phyloP scores from a whole-genome alignment of 495 filamentous ascomycete species.

The Neurospora tetraspora region DNA sequence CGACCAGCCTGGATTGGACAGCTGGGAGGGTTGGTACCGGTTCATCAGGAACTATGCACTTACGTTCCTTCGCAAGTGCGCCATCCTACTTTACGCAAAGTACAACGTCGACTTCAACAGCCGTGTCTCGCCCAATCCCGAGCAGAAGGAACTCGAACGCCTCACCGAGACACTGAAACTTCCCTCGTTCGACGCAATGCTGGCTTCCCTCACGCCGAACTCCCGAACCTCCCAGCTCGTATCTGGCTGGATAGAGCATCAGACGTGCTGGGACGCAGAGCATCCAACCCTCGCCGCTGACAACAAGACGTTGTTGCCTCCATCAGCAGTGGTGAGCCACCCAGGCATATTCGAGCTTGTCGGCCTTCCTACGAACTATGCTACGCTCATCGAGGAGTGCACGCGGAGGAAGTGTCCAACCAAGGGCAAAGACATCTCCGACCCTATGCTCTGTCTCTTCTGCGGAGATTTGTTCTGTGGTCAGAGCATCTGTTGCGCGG shows the following conservation, averaged over 20 bases:
- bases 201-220: conserved; percentile 37
- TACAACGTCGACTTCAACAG: conserved; percentile 81
- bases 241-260: conserved; percentile 71
- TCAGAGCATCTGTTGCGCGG: conserved; percentile 83
- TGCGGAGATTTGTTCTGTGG: conserved; percentile 94
- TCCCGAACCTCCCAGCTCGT: conserved; percentile 37
- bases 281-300: conserved; percentile 2
- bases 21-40: conserved; percentile 29
- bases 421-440: conserved; percentile 78
- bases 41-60: conserved; percentile 70
- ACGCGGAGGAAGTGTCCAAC: conserved; percentile 78
- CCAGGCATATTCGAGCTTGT: conserved; percentile 90
- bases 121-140: conserved; percentile 53
- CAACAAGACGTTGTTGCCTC: conserved; percentile 11
- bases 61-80: conserved; percentile 79
- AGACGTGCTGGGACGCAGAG: conserved; percentile 18
- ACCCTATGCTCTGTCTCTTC: conserved; percentile 87
- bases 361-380: conserved; percentile 82
- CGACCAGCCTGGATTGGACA: conserved; percentile 32
- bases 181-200: conserved; percentile 71
- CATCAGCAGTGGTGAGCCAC: conserved; percentile 53
- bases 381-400: conserved; percentile 85
- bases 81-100: conserved; percentile 75
- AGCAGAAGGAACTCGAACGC: conserved; percentile 70
- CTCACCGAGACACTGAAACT: conserved; percentile 64